phyloP scores from a whole-genome alignment of 1,139 yeast species.

The Pichia sp. region DNA sequence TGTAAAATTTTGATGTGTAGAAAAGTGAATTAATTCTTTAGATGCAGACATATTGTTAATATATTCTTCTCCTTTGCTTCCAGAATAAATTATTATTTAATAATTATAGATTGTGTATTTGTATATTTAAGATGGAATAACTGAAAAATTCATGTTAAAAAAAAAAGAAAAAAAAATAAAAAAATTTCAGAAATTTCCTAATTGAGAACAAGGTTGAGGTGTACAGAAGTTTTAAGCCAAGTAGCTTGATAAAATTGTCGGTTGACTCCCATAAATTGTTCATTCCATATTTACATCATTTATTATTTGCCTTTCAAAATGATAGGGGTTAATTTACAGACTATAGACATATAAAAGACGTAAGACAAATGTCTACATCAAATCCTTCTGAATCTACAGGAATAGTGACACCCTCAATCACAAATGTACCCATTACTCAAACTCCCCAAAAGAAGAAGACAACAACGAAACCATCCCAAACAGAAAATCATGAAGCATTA shows the following conservation, averaged over 20 bases:
- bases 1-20: conserved; percentile 75
- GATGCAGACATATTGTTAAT: conserved; percentile 4
- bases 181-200: background rate
- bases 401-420: conserved; percentile 6
- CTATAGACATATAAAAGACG: too few relatives aligned
- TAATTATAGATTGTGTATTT: too few relatives aligned
- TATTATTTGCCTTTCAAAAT: too few relatives aligned
- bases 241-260: background rate
- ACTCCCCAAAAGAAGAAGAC: conserved; percentile 11
- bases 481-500: conserved; percentile 69
- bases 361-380: background rate
- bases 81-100: background rate
- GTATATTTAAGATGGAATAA: background rate
- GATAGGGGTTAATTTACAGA: too few relatives aligned
- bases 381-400: background rate
- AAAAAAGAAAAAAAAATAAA: background rate
- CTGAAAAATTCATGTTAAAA: background rate
- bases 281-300: too few relatives aligned
- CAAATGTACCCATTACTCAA: conserved; percentile 17
- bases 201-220: too few relatives aligned
- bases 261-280: too few relatives aligned
- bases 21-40: conserved; percentile 34
- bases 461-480: conserved; percentile 16
- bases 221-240: background rate
- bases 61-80: too few relatives aligned